Conservation (phyloP, 2,329 filamentous ascomycete genomes). For the Colletotrichum salicis region DNA sequence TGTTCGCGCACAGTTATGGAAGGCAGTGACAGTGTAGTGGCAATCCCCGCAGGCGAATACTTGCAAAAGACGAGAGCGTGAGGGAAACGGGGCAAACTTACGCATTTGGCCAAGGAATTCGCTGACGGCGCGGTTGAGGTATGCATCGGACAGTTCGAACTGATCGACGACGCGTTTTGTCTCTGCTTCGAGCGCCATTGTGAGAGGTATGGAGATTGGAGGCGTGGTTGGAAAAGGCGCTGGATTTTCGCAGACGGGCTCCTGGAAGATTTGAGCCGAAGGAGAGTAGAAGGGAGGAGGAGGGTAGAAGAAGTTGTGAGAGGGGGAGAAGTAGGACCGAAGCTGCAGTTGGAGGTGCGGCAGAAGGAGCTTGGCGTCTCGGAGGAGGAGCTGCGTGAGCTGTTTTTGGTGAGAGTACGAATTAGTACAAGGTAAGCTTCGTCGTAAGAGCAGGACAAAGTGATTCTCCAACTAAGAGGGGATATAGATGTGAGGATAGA, state of each 20-base stretch:
- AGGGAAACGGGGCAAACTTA: conserved; percentile 44
- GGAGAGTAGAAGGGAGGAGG: conserved; percentile 52
- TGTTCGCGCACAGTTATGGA: conserved; percentile 14
- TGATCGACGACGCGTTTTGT: conserved; percentile 83
- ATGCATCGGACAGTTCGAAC: conserved; percentile 84
- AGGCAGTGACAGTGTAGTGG: background rate
- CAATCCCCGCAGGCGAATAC: background rate
- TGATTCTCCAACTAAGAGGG: background rate
- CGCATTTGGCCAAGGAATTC: conserved; percentile 91
- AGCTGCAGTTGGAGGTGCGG: conserved; percentile 39
- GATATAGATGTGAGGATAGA: background rate
- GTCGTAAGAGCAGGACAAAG: conserved; percentile 35
- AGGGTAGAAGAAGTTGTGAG: conserved; percentile 43
- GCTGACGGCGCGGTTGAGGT: conserved; percentile 82
- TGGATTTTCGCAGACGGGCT: conserved; percentile 65
- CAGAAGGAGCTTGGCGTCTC: conserved; percentile 55
- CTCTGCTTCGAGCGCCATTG: conserved; percentile 74
- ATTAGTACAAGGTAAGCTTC: conserved; percentile 31
- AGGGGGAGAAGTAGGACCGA: conserved; percentile 41
- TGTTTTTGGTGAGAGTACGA: conserved; percentile 43
- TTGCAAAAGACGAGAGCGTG: background rate
- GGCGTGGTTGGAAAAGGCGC: conserved; percentile 64
- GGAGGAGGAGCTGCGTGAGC: conserved; percentile 64
- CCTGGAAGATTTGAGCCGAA: conserved; percentile 51
- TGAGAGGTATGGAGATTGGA: conserved; percentile 65